A percentile compares a stretch with the other conserved stretches of the same genome.
phyloP scores from a whole-genome alignment of 805 yeast species.

The Sungouiozyma intestinalis region DNA sequence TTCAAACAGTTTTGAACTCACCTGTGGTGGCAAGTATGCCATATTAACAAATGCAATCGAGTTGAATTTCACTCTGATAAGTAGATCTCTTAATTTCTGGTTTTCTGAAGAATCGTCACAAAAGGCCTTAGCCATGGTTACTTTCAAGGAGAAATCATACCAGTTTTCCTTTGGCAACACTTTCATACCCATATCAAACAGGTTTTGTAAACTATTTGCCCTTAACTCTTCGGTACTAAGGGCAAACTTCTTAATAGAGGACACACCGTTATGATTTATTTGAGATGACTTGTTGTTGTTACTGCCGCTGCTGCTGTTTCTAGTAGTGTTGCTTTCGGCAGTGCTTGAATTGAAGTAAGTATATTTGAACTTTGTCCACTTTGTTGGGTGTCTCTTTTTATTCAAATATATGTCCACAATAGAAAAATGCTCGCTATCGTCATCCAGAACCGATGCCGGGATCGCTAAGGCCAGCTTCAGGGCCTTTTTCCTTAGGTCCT shows the following conservation, averaged over 20 bases:
- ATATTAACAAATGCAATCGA: constrained; percentile 57
- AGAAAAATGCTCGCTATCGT: constrained; percentile 33
- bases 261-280: constrained; percentile 1
- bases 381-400: constrained; percentile 38
- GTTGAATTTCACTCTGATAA: constrained; percentile 53
- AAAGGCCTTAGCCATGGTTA: constrained; percentile 64
- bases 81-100: constrained; percentile 43
- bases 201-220: constrained; percentile 45
- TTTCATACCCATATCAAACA: constrained; percentile 49
- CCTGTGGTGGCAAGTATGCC: constrained; percentile 44
- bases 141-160: constrained; percentile 51
- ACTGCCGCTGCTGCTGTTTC: constrained; percentile 2
- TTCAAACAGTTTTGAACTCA: constrained; percentile 58
- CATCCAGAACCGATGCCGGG: constrained; percentile 39
- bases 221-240: constrained; percentile 49
- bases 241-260: constrained; percentile 35
- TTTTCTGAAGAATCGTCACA: constrained; percentile 44
- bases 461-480: constrained; percentile 44
- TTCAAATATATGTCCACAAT: constrained; percentile 38
- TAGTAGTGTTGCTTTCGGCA: constrained; percentile 10
- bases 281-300: constrained; percentile 10
- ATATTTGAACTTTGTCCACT: constrained; percentile 47
- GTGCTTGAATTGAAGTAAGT: constrained; percentile 34
- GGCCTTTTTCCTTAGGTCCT: constrained; percentile 35
- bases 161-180: constrained; percentile 52